Evolutionary conservation across 2,329 filamentous ascomycete genomes (phyloP), one percentile per base, ranked within the genome.

Genomic region (Epicoccum nigrum): DNA sequence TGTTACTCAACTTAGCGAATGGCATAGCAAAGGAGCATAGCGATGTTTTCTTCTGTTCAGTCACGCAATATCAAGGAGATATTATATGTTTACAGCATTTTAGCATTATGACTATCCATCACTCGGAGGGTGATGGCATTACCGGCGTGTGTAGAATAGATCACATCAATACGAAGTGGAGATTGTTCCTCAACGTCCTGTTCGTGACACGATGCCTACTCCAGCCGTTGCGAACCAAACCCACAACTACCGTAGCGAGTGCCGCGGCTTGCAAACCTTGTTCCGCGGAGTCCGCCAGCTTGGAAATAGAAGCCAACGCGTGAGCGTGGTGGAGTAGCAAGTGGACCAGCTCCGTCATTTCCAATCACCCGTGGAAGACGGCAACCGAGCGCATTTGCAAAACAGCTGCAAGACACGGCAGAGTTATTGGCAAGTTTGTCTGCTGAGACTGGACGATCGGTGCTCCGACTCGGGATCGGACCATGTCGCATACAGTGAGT

Each of bases 221-320:
- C 9, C 32, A 30, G 9, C 19, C 44, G 12, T 19, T 7, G 40
- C 40, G 16, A 20, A 34, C 12, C 13, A 11, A 30, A 7, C 28
- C 28, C 28, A 12, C 3, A n/a, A 15, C n/a, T n/a, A n/a, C n/a
- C n/a, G n/a, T n/a, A n/a, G 25, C 31, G 45, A 42, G n/a, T 6
- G 16, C 32, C 45, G 28, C 37, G 28, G 35, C 15, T 25, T 32
- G 32, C 28, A 30, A 3, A 2, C 9, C 9, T 7, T 25, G 28
- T n/a, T 32, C 25, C 28, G 11, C n/a, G 21, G 44, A 25, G 28
- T n/a, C 7, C 28, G 13, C 11, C 13, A 4, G 37, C 17, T 21
- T 40, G 45, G 34, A 47, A 47, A 41, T 41, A 48, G 45, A 37
- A 42, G 38, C n/a, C n/a, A n/a, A n/a, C 21, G 31, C 28, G 11